Conservation (phyloP, 2,329 filamentous ascomycete genomes). For the Paraconiothyrium brasiliense region DNA sequence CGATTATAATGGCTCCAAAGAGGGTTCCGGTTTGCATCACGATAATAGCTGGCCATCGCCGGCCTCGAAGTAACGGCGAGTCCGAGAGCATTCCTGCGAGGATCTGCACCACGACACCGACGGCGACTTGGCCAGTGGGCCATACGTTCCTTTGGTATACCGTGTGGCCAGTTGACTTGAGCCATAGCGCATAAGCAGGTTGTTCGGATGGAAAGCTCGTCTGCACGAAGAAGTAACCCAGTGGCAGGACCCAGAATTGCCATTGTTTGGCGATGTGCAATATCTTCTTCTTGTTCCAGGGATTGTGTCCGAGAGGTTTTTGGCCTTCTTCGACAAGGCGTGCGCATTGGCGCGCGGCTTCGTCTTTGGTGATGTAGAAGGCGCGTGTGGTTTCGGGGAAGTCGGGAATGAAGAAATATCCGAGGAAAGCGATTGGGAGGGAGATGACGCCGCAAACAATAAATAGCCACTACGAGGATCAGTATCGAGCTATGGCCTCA, state of each 20-base stretch:
- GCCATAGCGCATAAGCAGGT: constrained; percentile 51
- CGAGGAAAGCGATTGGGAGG: constrained; percentile 55
- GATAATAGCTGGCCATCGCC: constrained; percentile 52
- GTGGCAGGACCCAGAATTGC: constrained; percentile 61
- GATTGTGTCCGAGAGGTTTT: constrained; percentile 52
- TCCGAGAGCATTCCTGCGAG: constrained; percentile 48
- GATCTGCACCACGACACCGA: constrained; percentile 58
- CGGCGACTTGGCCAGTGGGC: constrained; percentile 57
- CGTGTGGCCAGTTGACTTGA: constrained; percentile 56
- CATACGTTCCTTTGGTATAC: constrained; percentile 60
- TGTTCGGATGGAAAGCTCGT: constrained; percentile 32
- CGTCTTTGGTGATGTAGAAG: constrained; percentile 50
- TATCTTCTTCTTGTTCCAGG: constrained; percentile 51
- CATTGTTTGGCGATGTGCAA: constrained; percentile 54
- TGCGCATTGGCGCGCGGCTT: constrained; percentile 32
- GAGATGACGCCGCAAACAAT: constrained; percentile 51
- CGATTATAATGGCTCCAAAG: constrained; percentile 53
- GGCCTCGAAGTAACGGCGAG: constrained; percentile 36
- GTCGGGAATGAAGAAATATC: constrained; percentile 49
- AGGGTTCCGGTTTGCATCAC: constrained; percentile 51
- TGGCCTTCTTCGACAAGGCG: constrained; percentile 36
- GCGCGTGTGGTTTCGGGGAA: constrained; percentile 38
- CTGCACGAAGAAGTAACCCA: constrained; percentile 56
- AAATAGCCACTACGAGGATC: constrained; percentile 35
- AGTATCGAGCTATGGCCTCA: background rate